Evolutionary conservation across 192 early-diverging fungal species (phyloP).

Genomic region (Thamnidium elegans): DNA sequence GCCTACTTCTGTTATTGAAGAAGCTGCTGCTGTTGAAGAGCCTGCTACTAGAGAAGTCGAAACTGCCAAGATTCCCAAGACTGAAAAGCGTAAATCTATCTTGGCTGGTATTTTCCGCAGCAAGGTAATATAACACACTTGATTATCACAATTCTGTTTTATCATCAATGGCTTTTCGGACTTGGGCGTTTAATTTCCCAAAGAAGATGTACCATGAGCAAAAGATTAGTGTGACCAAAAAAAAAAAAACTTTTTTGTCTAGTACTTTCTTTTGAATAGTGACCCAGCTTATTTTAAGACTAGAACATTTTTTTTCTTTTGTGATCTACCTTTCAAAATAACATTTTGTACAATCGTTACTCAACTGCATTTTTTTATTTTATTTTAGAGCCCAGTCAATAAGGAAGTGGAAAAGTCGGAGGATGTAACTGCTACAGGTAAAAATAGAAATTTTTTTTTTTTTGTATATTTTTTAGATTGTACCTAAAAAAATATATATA

Average conservation of each 20-base stretch:
- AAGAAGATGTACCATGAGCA: conserved; percentile 12
- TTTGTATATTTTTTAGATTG: not conserved
- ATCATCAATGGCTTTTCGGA: not conserved
- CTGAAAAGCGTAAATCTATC: conserved; percentile 27
- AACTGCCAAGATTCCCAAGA: not conserved
- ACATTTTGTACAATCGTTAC: conserved; percentile 6
- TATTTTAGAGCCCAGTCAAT: conserved; percentile 16
- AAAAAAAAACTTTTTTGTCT: not conserved
- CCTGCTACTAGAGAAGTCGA: not conserved
- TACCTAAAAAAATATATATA: not conserved
- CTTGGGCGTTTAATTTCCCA: not conserved
- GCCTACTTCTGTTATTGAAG: not conserved
- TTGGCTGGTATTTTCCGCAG: conserved; percentile 19
- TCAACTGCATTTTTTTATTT: not conserved
- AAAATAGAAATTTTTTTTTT: not conserved
- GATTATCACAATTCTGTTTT: not conserved
- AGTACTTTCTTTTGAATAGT: conserved; percentile 1
- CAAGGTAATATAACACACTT: conserved; percentile 18
- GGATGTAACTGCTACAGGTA: conserved; percentile 1
- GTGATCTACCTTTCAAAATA: conserved; percentile 15
- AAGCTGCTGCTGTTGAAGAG: conserved; percentile 2
- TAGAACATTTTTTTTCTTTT: too few relatives aligned
- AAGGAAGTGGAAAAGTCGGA: conserved; percentile 10
- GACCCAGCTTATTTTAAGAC: too few relatives aligned
- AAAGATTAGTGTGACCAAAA: not conserved